These are phyloP conservation scores for Jacaranda copaia DNA, from an alignment of 257 asterid species.

Conservation along the genomic window DNA sequence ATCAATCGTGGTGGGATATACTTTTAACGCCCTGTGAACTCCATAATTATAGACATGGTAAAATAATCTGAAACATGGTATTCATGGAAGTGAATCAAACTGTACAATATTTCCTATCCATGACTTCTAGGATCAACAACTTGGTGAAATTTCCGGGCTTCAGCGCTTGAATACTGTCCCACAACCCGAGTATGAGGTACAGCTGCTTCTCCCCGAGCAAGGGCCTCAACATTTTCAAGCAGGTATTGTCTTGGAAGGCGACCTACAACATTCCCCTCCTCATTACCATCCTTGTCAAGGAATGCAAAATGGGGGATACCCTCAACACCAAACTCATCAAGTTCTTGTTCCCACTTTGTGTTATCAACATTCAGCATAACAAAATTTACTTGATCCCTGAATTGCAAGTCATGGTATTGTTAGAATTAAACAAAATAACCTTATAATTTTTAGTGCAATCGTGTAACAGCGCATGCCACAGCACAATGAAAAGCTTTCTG, in stretches of 20 bases:
- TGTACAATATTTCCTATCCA: constrained; percentile 55
- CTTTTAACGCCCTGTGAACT: neutral
- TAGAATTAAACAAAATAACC: neutral
- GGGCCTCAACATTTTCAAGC: constrained; percentile 86
- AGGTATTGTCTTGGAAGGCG: constrained; percentile 85
- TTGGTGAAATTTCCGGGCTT: constrained; percentile 65
- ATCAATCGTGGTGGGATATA: neutral
- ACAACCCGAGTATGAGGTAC: constrained; percentile 91
- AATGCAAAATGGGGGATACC: constrained; percentile 99
- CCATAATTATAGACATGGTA: constrained; percentile 6
- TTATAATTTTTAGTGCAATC: neutral
- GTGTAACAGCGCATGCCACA: constrained; percentile 11
- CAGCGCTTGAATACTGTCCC: constrained; percentile 85
- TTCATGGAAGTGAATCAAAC: constrained; percentile 2
- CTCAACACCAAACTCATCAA: constrained; percentile 98
- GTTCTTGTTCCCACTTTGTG: constrained; percentile 99
- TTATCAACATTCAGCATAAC: constrained; percentile 97
- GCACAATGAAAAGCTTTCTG: neutral
- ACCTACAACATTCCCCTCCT: constrained; percentile 95
- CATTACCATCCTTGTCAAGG: constrained; percentile 85
- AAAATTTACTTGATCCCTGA: constrained; percentile 88
- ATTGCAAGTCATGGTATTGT: constrained; percentile 7
- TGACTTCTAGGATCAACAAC: constrained; percentile 94
- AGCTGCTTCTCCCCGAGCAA: constrained; percentile 79
- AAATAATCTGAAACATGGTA: constrained; percentile 21